Evolutionary conservation across 192 early-diverging fungal species (phyloP).

Genomic region (Funneliformis geosporum): DNA sequence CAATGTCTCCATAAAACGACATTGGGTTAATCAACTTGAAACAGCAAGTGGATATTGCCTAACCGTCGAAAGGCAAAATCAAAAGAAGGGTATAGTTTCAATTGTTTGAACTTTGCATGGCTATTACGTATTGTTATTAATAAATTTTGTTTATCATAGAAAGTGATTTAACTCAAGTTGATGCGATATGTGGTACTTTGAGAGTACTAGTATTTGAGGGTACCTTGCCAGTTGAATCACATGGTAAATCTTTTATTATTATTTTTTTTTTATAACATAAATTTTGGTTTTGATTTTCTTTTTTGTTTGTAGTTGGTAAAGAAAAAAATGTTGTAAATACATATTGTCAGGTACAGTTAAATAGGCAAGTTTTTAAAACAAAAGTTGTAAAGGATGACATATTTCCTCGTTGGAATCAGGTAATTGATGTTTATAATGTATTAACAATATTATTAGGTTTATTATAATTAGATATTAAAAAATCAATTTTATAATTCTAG

Average conservation of each 20-base stretch:
- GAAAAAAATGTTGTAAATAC: background rate
- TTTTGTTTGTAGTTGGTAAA: background rate
- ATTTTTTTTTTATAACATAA: background rate
- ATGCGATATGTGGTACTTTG: conserved; percentile 23
- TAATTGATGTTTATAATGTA: background rate
- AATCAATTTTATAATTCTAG: too few relatives aligned
- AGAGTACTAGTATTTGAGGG: conserved; percentile 17
- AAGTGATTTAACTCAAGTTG: background rate
- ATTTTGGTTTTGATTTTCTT: background rate
- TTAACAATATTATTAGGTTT: too few relatives aligned
- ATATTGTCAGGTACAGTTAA: conserved; percentile 29
- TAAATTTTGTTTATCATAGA: background rate
- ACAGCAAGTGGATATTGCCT: conserved; percentile 26
- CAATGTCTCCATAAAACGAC: conserved; percentile 23
- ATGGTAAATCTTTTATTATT: background rate
- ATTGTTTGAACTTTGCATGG: background rate
- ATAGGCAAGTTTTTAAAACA: conserved; percentile 30
- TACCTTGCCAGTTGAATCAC: background rate
- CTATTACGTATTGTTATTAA: background rate
- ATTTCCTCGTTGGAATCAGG: conserved; percentile 29
- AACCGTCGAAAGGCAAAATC: background rate
- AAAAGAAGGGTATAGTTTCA: background rate
- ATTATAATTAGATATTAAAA: too few relatives aligned
- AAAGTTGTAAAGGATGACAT: conserved; percentile 18
- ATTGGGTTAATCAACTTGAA: conserved; percentile 31